These are phyloP conservation scores for Aspergillus terreus DNA, from an alignment of 2,329 filamentous ascomycete species.

Conservation along the genomic window DNA sequence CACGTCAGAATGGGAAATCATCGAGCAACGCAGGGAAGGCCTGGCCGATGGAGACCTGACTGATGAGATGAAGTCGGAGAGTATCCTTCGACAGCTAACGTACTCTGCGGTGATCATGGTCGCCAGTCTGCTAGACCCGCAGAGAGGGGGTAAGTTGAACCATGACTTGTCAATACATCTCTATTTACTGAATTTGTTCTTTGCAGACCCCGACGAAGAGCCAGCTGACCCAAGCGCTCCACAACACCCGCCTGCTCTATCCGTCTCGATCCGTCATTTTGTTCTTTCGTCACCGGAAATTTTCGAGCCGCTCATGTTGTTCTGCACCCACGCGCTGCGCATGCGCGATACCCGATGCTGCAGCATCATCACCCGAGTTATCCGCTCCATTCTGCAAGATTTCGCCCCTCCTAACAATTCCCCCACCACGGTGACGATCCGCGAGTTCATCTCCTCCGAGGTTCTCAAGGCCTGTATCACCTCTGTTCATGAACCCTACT, in stretches of 20 bases:
- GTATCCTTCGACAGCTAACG: slow-evolving; percentile 86
- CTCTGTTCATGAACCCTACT: slow-evolving; percentile 91
- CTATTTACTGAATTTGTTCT: slow-evolving; percentile 3
- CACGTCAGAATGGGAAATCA: slow-evolving; percentile 76
- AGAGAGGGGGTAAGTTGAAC: slow-evolving; percentile 53
- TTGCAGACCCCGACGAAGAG: slow-evolving; percentile 34
- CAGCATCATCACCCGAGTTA: slow-evolving; percentile 77
- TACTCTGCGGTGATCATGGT: slow-evolving; percentile 91
- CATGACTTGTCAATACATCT: slow-evolving; percentile 2
- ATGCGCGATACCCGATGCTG: slow-evolving; percentile 90
- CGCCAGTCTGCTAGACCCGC: slow-evolving; percentile 79
- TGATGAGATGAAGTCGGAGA: slow-evolving; percentile 98
- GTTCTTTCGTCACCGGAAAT: slow-evolving; percentile 74
- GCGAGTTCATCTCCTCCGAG: slow-evolving; percentile 84
- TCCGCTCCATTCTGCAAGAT: slow-evolving; percentile 78
- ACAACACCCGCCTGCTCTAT: slow-evolving; percentile 45
- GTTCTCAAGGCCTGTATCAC: slow-evolving; percentile 87
- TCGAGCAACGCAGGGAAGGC: slow-evolving; percentile 57
- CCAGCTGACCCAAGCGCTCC: slow-evolving; percentile 29
- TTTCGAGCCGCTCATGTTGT: slow-evolving; percentile 83
- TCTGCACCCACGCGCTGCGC: slow-evolving; percentile 84
- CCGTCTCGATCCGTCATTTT: slow-evolving; percentile 67
- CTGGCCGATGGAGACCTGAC: slow-evolving; percentile 74
- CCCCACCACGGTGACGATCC: slow-evolving; percentile 63
- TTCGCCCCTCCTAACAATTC: slow-evolving; percentile 54